Evolutionary conservation across 768 basidiomycete species (phyloP).

Genomic region (Tulasnella sp.): DNA sequence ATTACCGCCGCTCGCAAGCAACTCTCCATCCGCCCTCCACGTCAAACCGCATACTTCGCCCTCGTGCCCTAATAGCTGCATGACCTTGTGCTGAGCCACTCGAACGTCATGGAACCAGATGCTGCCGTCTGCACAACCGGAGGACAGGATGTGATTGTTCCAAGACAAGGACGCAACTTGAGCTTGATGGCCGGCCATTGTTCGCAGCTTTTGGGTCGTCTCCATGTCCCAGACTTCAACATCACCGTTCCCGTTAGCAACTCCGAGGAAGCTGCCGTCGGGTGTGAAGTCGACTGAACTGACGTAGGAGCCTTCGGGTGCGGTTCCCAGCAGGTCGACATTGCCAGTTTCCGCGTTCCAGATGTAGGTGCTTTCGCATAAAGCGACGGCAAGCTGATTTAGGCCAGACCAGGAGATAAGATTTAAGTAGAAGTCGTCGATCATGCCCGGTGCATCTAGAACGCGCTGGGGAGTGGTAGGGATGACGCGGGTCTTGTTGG

Average conservation of each 20-base stretch:
- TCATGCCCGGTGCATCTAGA: slow-evolving; percentile 80
- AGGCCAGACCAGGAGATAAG: slow-evolving; percentile 81
- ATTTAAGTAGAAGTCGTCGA: slow-evolving; percentile 96
- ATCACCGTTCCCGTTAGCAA: slow-evolving; percentile 75
- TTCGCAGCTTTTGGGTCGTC: slow-evolving; percentile 68
- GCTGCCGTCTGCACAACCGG: slow-evolving; percentile 88
- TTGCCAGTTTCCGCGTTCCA: slow-evolving; percentile 90
- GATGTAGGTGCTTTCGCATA: slow-evolving; percentile 81
- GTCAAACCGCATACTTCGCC: slow-evolving; percentile 91
- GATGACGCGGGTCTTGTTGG: slow-evolving; percentile 74
- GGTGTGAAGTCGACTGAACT: slow-evolving; percentile 74
- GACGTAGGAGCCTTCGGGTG: slow-evolving; percentile 69
- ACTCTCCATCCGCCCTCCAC: slow-evolving; percentile 83
- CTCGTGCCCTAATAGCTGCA: slow-evolving; percentile 82
- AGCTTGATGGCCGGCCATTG: slow-evolving; percentile 84
- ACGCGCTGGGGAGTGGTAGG: slow-evolving; percentile 88
- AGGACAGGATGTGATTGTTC: slow-evolving; percentile 79
- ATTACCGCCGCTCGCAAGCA: slow-evolving; percentile 92
- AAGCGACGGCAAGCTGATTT: slow-evolving; percentile 85
- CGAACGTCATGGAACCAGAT: slow-evolving; percentile 98
- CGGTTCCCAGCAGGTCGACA: slow-evolving; percentile 73
- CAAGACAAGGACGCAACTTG: slow-evolving; percentile 84
- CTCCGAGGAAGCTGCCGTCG: slow-evolving; percentile 74
- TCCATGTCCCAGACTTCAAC: slow-evolving; percentile 96
- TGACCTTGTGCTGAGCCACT: slow-evolving; percentile 78